phyloP scores from a whole-genome alignment of 1,284 basidiomycete genomes.

The Trichosporon inkin region DNA sequence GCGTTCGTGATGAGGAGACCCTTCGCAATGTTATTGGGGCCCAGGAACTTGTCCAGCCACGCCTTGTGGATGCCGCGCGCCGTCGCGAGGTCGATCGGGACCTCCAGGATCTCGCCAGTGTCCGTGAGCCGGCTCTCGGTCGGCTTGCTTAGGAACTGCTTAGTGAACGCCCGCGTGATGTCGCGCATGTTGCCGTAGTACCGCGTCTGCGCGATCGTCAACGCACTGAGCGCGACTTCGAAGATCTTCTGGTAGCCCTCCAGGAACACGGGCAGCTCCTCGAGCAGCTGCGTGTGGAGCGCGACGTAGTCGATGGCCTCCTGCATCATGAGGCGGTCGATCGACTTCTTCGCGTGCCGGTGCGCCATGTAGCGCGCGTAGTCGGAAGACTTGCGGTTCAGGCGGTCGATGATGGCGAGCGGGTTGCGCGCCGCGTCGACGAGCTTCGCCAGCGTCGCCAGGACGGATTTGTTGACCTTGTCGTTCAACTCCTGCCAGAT shows the following conservation, averaged over 20 bases:
- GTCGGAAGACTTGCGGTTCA: constrained; percentile 39
- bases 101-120: constrained; percentile 10
- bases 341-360: constrained; percentile 28
- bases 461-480: constrained; percentile 39
- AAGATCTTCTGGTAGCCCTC: constrained; percentile 45
- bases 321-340: constrained; percentile 35
- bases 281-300: constrained; percentile 49
- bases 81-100: constrained; percentile 13
- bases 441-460: constrained; percentile 42
- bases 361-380: constrained; percentile 42
- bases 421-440: constrained; percentile 43
- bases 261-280: constrained; percentile 48
- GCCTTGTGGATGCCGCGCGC: constrained; percentile 22
- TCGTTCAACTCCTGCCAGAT: constrained; percentile 40
- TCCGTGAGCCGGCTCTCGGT: constrained; percentile 12
- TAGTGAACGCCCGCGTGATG: constrained; percentile 25
- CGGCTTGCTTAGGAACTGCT: constrained; percentile 16
- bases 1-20: constrained; percentile 7
- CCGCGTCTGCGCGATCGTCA: constrained; percentile 39
- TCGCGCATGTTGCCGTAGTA: constrained; percentile 32
- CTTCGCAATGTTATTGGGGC: constrained; percentile 11
- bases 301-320: constrained; percentile 48
- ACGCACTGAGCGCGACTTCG: constrained; percentile 39
- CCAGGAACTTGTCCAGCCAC: constrained; percentile 17
- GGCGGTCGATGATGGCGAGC: constrained; percentile 39